A percentile compares a stretch with the other conserved stretches of the same genome.
Conservation (phyloP, 352 stramenopile species). For the Bremia lactucae region DNA sequence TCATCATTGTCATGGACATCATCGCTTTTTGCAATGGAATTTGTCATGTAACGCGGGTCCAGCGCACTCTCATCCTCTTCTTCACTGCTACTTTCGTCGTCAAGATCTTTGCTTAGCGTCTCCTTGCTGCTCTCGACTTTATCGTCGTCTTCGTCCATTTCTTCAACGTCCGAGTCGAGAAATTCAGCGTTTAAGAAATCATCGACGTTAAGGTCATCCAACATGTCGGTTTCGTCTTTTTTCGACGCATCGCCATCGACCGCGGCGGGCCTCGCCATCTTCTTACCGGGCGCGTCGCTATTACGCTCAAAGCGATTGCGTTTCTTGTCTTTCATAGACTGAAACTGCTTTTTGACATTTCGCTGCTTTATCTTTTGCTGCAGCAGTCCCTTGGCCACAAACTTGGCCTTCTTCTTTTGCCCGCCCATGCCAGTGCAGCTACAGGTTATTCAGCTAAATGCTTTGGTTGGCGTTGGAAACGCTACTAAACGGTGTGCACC, state of each 20-base stretch:
- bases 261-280: slow-evolving; percentile 26
- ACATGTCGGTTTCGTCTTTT: slow-evolving; percentile 65
- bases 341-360: slow-evolving; percentile 77
- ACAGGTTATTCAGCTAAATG: too few relatives aligned
- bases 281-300: slow-evolving; percentile 48
- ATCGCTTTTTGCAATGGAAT: slow-evolving; percentile 1
- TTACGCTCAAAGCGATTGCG: slow-evolving; percentile 52
- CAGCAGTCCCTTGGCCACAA: slow-evolving; percentile 75
- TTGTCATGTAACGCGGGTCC: slow-evolving; percentile 67
- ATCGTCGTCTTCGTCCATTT: slow-evolving; percentile 14
- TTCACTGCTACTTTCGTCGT: slow-evolving; percentile 60
- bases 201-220: slow-evolving; percentile 84
- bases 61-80: slow-evolving; percentile 75
- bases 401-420: slow-evolving; percentile 84
- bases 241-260: slow-evolving; percentile 12
- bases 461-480: too few relatives aligned
- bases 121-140: slow-evolving; percentile 18
- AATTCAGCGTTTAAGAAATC: slow-evolving; percentile 81
- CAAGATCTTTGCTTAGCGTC: slow-evolving; percentile 14
- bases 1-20: slow-evolving; percentile 21
- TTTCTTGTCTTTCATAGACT: slow-evolving; percentile 73
- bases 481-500: too few relatives aligned
- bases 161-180: slow-evolving; percentile 55
- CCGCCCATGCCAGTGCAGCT: slow-evolving; percentile 41
- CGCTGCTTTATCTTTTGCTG: slow-evolving; percentile 74